Base-by-base conservation (phyloP, 371 early-diverging fungal genomes). In the Thermomucor indicae-seudaticae region DNA sequence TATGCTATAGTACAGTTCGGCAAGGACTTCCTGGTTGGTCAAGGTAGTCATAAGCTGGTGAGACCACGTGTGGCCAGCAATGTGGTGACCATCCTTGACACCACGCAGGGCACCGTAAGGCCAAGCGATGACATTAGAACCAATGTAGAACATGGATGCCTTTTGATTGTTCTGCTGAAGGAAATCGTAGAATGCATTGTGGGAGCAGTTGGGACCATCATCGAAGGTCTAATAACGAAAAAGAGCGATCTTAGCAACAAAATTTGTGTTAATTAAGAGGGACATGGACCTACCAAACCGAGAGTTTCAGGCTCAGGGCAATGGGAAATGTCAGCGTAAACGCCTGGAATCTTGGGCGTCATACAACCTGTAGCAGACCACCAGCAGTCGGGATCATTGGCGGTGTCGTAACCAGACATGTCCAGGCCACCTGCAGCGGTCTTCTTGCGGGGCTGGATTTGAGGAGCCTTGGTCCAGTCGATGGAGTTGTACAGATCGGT, bases 21-120 rank as follows among this genome's bases (percentile, higher is more conserved):
- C 76, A 28, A 81, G 62, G 6, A 85, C 64, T 55, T 79, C 69
- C 22, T 75, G 58, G 55, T 73, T 79, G 24, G 72, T 64, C 47
- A 77, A 55, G 8, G 78, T 68, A 22, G 83, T 79, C 58, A 80
- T 68, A 17, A 57, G 47, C 12, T 62, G 69, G 51, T 85, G 86
- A 38, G 78, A 72, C 81, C 81, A 80, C 25, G 81, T 78, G 59
- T 81, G 81, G 24, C 55, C 55, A 52, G 67, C 67, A 38, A 81
- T 64, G 16, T 67, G 70, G 50, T 79, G 79, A 17, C 78, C 87
- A 46, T 74, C 74, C 30, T 47, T 42, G 32, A 74, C 58, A 62
- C 74, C 74, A 58, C 74, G 70, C 63, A 63, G 68, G 56, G 67
- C 79, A 66, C 53, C 79, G 40, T 68, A 67, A 10, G 76, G 76